phyloP scores from a whole-genome alignment of 2,329 filamentous ascomycete genomes.

The Lojkania enalia region DNA sequence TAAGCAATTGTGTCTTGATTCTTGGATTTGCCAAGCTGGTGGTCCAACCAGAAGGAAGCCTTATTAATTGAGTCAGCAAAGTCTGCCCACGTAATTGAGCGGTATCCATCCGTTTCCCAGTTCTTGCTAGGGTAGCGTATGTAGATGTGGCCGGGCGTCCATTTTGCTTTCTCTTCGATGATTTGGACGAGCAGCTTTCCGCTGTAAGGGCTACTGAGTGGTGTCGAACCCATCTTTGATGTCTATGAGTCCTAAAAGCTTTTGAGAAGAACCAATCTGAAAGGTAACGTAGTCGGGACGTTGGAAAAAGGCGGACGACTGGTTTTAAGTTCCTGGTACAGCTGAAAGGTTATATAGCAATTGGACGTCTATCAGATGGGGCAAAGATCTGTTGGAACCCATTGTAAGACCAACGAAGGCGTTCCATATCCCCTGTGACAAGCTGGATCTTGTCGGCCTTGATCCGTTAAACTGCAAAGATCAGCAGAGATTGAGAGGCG shows the following conservation, averaged over 20 bases:
- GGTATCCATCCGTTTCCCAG: conserved; percentile 20
- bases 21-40: conserved; percentile 14
- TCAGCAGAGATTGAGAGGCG: no score
- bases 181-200: conserved; percentile 12
- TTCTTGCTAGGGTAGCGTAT: conserved; percentile 17
- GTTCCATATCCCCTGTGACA: no score
- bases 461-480: no score
- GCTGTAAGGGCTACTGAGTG: not conserved
- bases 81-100: conserved; percentile 17
- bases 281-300: no score
- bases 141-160: conserved; percentile 14
- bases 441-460: no score
- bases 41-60: conserved; percentile 21
- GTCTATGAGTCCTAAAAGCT: not conserved
- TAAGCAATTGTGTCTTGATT: conserved; percentile 18
- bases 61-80: conserved; percentile 19
- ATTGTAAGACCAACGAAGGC: no score
- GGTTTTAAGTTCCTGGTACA: no score
- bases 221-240: conserved; percentile 5
- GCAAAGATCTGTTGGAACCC: no score
- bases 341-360: no score
- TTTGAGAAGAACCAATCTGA: not conserved
- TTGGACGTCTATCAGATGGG: no score
- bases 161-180: conserved; percentile 23
- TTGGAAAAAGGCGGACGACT: no score